phyloP scores from a whole-genome alignment of 139 green algal genomes.

The Edaphochlamys debaryana region DNA sequence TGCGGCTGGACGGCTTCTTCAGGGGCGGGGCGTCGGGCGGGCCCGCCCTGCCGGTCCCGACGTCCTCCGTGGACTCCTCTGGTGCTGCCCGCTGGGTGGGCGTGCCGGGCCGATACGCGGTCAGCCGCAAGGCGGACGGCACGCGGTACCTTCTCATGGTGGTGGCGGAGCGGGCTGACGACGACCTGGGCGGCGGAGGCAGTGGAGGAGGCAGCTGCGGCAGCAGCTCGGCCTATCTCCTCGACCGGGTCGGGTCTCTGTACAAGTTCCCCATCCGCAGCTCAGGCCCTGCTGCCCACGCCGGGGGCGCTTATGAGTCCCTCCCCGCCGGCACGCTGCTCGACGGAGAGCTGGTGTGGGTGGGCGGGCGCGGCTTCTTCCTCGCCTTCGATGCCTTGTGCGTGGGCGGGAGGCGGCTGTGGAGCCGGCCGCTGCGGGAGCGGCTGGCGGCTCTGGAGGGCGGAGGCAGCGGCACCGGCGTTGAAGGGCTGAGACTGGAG shows the following conservation, averaged over 20 bases:
- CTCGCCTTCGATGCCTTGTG: constrained; percentile 45
- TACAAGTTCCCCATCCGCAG: constrained; percentile 38
- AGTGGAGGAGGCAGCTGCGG: background rate
- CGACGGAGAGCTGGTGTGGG: constrained; percentile 55
- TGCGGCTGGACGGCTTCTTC: background rate
- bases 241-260: constrained; percentile 40
- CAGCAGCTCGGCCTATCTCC: constrained; percentile 14
- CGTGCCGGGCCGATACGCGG: constrained; percentile 45
- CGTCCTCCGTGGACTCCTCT: background rate
- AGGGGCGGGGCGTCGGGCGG: too few species aligned
- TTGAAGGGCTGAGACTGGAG: constrained; percentile 2
- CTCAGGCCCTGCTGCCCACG: background rate
- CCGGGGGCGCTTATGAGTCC: background rate
- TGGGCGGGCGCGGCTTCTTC: constrained; percentile 33
- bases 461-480: background rate
- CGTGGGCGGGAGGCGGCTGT: constrained; percentile 15
- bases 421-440: too few species aligned
- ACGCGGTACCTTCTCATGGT: constrained; percentile 46
- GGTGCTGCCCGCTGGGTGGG: constrained; percentile 26
- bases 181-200: background rate
- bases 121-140: constrained; percentile 45
- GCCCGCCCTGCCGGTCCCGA: constrained; percentile 4
- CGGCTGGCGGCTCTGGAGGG: constrained; percentile 21
- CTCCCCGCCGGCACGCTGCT: constrained; percentile 41
- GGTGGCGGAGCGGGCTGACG: background rate